Evolutionary conservation across 2,329 filamentous ascomycete genomes (phyloP).

Genomic region (Didymella segeticola): DNA sequence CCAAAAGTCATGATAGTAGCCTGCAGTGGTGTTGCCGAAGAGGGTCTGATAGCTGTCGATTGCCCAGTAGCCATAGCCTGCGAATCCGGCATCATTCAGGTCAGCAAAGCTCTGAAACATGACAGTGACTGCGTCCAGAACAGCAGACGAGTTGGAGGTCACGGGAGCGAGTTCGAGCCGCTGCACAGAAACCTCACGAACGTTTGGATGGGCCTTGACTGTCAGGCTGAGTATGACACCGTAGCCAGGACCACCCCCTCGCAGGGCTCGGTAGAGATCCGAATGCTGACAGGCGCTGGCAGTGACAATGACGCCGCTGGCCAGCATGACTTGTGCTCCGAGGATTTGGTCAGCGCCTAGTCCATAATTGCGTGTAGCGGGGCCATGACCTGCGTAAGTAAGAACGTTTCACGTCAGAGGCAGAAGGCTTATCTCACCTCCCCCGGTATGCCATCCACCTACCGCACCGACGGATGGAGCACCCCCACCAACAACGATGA

Average conservation of each 20-base stretch:
- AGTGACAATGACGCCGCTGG: conserved; percentile 20
- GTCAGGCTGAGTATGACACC: conserved; percentile 45
- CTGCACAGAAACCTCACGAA: neutral
- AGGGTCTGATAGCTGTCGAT: neutral
- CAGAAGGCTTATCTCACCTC: neutral
- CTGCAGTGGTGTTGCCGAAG: neutral
- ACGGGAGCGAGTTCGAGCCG: neutral
- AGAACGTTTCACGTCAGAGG: neutral
- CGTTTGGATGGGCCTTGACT: conserved; percentile 12
- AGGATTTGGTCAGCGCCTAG: conserved; percentile 48
- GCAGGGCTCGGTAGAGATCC: conserved; percentile 51
- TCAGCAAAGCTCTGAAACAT: conserved; percentile 5
- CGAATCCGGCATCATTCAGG: conserved; percentile 1
- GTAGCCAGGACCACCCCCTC: conserved; percentile 51
- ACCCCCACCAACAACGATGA: conserved; percentile 4
- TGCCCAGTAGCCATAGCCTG: conserved; percentile 2
- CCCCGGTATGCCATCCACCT: conserved; percentile 1
- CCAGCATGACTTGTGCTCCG: conserved; percentile 45
- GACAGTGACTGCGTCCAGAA: neutral
- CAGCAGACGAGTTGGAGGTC: neutral
- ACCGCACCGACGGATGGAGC: conserved; percentile 1
- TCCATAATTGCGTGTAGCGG: conserved; percentile 46
- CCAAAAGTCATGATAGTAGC: conserved; percentile 3
- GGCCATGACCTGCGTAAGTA: conserved; percentile 36
- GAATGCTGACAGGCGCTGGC: conserved; percentile 33